Percentiles rank a stretch among this genome's conserved stretches.
Conservation (phyloP, 2,329 filamentous ascomycete species). For the Xylariaceae sp. region DNA sequence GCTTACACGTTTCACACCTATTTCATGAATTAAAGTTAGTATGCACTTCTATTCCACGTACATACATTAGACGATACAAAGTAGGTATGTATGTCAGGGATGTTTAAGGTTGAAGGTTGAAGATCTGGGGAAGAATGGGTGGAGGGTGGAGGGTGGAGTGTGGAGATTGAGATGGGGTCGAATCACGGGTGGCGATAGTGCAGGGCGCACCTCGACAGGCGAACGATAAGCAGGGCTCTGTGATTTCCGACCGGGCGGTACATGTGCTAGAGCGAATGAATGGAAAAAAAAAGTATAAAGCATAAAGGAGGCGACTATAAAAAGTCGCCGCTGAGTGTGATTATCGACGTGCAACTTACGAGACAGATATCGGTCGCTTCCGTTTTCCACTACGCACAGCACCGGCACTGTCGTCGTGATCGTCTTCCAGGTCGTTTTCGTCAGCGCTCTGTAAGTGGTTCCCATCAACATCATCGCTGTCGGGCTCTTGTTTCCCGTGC, state of each 20-base stretch:
- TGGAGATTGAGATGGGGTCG: background rate
- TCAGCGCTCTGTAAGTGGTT: constrained; percentile 47
- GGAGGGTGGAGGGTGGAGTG: background rate
- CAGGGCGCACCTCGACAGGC: background rate
- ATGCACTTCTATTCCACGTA: constrained; percentile 18
- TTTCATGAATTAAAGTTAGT: constrained; percentile 41
- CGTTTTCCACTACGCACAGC: constrained; percentile 54
- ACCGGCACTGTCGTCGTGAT: constrained; percentile 40
- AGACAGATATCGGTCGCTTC: constrained; percentile 63
- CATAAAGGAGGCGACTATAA: constrained; percentile 19
- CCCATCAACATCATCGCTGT: constrained; percentile 56
- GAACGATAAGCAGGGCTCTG: background rate
- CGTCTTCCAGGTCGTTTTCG: constrained; percentile 46
- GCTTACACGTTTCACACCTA: constrained; percentile 78
- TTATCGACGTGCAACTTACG: constrained; percentile 46
- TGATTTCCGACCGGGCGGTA: background rate
- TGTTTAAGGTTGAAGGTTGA: background rate
- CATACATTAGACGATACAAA: constrained; percentile 1
- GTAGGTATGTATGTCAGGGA: background rate
- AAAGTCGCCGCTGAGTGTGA: background rate
- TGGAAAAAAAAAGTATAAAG: constrained; percentile 26
- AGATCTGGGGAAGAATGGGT: background rate
- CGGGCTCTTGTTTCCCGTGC: constrained; percentile 39
- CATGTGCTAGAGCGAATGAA: no score
- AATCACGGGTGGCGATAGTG: background rate